These are phyloP conservation scores for Aspergillus quadrilineatus DNA, from an alignment of 2,329 filamentous ascomycete genomes.

Conservation along the genomic window DNA sequence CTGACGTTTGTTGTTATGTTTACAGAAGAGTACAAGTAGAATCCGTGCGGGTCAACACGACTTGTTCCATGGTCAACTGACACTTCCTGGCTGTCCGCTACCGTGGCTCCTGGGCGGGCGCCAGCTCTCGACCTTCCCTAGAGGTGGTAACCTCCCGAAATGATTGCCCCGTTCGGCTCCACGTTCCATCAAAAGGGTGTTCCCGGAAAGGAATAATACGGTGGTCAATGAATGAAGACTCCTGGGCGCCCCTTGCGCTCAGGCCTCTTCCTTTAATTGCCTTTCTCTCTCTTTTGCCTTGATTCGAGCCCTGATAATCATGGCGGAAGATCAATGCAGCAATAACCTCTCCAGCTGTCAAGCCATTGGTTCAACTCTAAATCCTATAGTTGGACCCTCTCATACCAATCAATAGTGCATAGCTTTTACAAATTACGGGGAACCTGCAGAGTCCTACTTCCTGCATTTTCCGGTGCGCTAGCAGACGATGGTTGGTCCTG, in stretches of 20 bases:
- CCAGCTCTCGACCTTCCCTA: not conserved
- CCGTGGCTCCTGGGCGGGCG: not conserved
- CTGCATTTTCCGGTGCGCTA: constrained; percentile 2
- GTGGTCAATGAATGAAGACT: not conserved
- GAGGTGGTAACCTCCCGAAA: not conserved
- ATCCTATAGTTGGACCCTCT: not conserved
- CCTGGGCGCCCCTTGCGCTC: not conserved
- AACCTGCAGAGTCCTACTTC: constrained; percentile 5
- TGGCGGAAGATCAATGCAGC: not conserved
- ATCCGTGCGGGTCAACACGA: not conserved
- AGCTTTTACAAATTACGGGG: not conserved
- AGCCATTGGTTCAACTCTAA: constrained; percentile 6
- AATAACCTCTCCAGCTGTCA: not conserved
- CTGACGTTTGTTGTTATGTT: not conserved
- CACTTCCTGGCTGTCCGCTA: not conserved
- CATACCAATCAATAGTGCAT: not conserved
- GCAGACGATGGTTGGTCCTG: not conserved
- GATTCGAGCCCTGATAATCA: no score
- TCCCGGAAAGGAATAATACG: not conserved
- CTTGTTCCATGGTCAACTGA: not conserved
- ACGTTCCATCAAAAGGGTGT: not conserved
- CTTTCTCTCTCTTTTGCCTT: no score
- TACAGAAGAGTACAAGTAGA: not conserved
- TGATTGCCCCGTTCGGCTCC: not conserved
- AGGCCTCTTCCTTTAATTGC: not conserved